Conservation (phyloP, 352 stramenopile genomes). For the Phytophthora sojae region DNA sequence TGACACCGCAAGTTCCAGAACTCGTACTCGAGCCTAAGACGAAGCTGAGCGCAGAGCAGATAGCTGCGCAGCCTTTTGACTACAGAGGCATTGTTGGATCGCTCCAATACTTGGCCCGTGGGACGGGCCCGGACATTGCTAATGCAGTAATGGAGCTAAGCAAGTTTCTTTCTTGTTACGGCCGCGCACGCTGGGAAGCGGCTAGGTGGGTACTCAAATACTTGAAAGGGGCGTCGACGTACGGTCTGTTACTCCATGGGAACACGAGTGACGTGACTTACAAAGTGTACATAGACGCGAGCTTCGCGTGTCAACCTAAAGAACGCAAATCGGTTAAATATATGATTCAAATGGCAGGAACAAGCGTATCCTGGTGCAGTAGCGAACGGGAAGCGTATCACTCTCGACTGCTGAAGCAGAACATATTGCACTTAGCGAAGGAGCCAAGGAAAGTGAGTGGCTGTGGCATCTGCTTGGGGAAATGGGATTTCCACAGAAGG, state of each 20-base stretch:
- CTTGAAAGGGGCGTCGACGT: slow-evolving; percentile 25
- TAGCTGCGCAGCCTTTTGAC: slow-evolving; percentile 25
- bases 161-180: slow-evolving; percentile 40
- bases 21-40: slow-evolving; percentile 24
- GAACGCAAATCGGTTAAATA: too few species aligned
- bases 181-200: slow-evolving; percentile 33
- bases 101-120: slow-evolving; percentile 37
- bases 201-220: slow-evolving; percentile 32
- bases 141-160: slow-evolving; percentile 40
- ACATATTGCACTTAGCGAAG: slow-evolving; percentile 5
- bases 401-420: slow-evolving; percentile 22
- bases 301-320: neutral
- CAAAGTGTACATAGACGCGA: slow-evolving; percentile 11
- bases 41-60: slow-evolving; percentile 25
- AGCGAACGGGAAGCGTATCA: slow-evolving; percentile 13
- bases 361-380: slow-evolving; percentile 5
- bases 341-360: too few species aligned
- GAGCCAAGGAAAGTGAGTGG: too few species aligned
- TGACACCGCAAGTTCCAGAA: slow-evolving; percentile 11
- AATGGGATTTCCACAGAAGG: too few species aligned
- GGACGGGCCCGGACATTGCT: slow-evolving; percentile 37
- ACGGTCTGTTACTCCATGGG: slow-evolving; percentile 13
- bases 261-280: slow-evolving; percentile 13
- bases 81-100: slow-evolving; percentile 29
- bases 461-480: too few species aligned